Percentiles rank a stretch among this genome's conserved stretches.
Evolutionary conservation across 164 flowering plant species (phyloP).

Genomic region (Liquidambar formosana): DNA sequence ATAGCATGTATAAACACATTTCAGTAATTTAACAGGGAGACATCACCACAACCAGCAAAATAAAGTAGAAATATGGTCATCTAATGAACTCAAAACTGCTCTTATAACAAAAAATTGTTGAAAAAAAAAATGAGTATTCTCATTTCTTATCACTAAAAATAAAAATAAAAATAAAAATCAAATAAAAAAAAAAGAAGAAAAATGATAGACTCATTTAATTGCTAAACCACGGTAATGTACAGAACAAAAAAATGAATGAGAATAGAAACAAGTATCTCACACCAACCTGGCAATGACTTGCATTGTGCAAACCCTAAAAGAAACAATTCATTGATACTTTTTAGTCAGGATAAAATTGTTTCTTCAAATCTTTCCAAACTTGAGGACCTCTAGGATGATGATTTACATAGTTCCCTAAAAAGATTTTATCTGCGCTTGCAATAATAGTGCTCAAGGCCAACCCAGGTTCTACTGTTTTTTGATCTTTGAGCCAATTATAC

Average conservation of each 20-base stretch:
- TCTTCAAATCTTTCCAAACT: conserved; percentile 57
- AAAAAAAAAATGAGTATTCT: too few species aligned
- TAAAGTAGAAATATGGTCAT: too few species aligned
- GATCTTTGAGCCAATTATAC: conserved; percentile 65
- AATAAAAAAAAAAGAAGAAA: too few species aligned
- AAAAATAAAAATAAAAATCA: too few species aligned
- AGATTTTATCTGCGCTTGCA: conserved; percentile 42
- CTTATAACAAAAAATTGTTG: too few species aligned
- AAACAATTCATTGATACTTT: neutral
- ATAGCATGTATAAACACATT: too few species aligned
- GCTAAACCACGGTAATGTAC: neutral
- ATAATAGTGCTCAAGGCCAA: conserved; percentile 52
- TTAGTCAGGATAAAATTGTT: conserved; percentile 25
- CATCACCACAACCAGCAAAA: too few species aligned
- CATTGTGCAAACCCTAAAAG: neutral
- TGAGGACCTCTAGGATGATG: conserved; percentile 64
- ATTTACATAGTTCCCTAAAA: conserved; percentile 43
- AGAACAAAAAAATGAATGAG: neutral
- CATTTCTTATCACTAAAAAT: too few species aligned
- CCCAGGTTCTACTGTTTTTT: conserved; percentile 34
- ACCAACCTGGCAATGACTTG: neutral
- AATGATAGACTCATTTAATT: neutral
- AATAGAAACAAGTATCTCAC: neutral
- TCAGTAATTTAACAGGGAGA: too few species aligned
- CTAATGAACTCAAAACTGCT: too few species aligned